Conservation (phyloP, 164 flowering plant genomes). For the Vitis amurensis region DNA sequence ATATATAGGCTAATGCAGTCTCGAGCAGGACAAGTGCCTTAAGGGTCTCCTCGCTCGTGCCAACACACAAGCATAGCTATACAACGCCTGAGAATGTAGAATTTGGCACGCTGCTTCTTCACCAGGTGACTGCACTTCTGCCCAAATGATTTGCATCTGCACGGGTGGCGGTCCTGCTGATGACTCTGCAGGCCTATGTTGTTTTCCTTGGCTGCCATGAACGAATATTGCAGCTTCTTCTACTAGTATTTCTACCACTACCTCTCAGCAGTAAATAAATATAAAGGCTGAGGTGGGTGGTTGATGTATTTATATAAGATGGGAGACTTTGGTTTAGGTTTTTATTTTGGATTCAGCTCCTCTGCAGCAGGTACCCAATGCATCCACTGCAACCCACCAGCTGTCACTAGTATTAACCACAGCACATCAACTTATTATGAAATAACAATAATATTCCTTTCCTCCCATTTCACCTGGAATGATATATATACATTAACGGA, state of each 20-base stretch:
- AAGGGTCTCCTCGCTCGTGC: conserved; percentile 49
- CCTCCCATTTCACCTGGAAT: too few species aligned
- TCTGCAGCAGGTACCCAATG: conserved; percentile 7
- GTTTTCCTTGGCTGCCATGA: conserved; percentile 15
- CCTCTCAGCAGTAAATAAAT: neutral
- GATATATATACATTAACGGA: too few species aligned
- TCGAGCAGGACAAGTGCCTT: neutral
- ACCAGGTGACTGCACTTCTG: conserved; percentile 58
- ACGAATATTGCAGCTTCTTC: neutral
- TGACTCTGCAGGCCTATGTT: conserved; percentile 10
- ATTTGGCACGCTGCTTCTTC: conserved; percentile 70
- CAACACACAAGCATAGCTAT: conserved; percentile 73
- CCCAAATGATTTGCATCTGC: conserved; percentile 49
- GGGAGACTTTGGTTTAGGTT: neutral
- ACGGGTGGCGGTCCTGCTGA: conserved; percentile 13
- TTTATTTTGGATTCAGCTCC: conserved; percentile 1
- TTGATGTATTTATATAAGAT: conserved; percentile 2
- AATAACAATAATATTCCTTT: too few species aligned
- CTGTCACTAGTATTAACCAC: neutral
- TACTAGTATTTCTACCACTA: neutral
- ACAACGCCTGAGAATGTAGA: conserved; percentile 79
- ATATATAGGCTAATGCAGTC: neutral
- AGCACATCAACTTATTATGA: too few species aligned
- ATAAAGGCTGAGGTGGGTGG: neutral
- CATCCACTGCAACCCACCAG: conserved; percentile 11